These are phyloP conservation scores for Xylaria acuta DNA, from an alignment of 495 filamentous ascomycete genomes.

Conservation along the genomic window DNA sequence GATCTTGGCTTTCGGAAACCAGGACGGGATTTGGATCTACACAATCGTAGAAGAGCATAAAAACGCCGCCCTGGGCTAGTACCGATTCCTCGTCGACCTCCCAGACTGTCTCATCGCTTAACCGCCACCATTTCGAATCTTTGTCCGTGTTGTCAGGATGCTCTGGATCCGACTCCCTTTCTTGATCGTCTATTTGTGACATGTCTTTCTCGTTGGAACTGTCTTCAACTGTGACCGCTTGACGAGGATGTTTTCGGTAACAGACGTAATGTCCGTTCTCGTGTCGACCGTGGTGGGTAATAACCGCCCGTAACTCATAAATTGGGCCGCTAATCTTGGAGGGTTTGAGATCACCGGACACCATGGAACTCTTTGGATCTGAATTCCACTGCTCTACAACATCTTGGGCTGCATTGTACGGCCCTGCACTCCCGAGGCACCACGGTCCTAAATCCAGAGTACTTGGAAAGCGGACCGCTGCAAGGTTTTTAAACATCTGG, in stretches of 20 bases:
- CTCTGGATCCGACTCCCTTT: constrained; percentile 7
- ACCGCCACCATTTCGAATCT: constrained; percentile 74
- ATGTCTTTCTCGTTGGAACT: constrained; percentile 16
- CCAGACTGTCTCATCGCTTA: constrained; percentile 85
- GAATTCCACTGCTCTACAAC: constrained; percentile 69
- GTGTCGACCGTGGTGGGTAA: constrained; percentile 89
- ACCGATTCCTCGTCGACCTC: constrained; percentile 76
- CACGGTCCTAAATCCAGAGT: constrained; percentile 76
- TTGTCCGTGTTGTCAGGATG: constrained; percentile 31
- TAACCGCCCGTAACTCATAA: constrained; percentile 82
- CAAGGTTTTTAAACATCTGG: constrained; percentile 79
- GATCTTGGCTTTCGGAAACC: constrained; percentile 26
- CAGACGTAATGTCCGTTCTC: constrained; percentile 97
- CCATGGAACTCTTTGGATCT: constrained; percentile 72
- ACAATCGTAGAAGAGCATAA: constrained; percentile 96
- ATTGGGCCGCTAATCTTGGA: constrained; percentile 57
- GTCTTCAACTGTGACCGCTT: neutral
- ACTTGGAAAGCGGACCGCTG: constrained; percentile 75
- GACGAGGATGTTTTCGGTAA: constrained; percentile 71
- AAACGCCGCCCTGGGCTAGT: constrained; percentile 77
- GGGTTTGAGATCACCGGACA: constrained; percentile 54
- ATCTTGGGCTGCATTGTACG: constrained; percentile 24
- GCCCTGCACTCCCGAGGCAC: constrained; percentile 67
- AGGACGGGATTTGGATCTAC: constrained; percentile 49
- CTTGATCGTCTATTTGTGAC: neutral